These are phyloP conservation scores for Entomophthora muscae DNA, from an alignment of 371 early-diverging fungal genomes.

Conservation along the genomic window DNA sequence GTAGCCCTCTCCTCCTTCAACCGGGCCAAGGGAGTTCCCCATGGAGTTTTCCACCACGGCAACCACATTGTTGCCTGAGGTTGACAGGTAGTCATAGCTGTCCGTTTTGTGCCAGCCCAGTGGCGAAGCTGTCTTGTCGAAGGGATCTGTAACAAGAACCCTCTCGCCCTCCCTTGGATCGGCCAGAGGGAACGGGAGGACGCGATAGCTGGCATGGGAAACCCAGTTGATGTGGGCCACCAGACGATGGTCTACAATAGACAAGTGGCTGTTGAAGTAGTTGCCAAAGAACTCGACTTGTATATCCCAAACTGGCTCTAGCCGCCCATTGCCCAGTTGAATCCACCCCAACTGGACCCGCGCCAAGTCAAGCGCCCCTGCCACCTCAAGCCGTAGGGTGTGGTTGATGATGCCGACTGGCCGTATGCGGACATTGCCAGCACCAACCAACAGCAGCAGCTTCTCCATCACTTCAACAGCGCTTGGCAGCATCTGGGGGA, in stretches of 20 bases:
- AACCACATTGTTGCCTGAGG: slow-evolving; percentile 55
- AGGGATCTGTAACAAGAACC: not conserved
- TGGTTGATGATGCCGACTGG: no score
- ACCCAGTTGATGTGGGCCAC: not conserved
- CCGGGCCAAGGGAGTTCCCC: slow-evolving; percentile 54
- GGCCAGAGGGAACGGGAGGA: not conserved
- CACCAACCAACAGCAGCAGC: no score
- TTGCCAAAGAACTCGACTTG: not conserved
- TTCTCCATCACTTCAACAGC: no score
- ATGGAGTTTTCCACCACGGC: slow-evolving; percentile 32
- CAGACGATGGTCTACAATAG: not conserved
- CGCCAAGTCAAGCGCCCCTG: no score
- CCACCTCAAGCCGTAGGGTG: no score
- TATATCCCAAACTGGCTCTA: not conserved
- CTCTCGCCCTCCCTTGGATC: not conserved
- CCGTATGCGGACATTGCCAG: no score
- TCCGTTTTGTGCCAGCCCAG: not conserved
- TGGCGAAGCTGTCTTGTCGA: not conserved
- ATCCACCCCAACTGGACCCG: no score
- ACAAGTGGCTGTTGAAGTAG: not conserved
- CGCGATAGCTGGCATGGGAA: not conserved
- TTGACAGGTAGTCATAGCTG: slow-evolving; percentile 17
- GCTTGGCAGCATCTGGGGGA: no score
- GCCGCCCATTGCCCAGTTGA: not conserved
- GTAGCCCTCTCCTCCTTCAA: slow-evolving; percentile 23